Evolutionary conservation across 2,329 filamentous ascomycete species (phyloP).

Genomic region (Zymoseptoria crescenta): DNA sequence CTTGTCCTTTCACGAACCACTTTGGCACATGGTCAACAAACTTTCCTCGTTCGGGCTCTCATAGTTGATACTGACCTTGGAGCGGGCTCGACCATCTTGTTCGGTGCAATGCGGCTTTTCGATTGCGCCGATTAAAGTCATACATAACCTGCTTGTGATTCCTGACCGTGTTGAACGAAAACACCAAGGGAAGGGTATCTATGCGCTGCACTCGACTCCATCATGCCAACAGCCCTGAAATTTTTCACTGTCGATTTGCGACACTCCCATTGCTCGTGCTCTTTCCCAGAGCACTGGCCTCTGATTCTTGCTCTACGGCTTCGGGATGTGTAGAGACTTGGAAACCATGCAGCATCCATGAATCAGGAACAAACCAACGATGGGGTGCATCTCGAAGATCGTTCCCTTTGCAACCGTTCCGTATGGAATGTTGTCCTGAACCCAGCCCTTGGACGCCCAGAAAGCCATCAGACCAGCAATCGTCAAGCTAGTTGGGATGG

Average conservation of each 20-base stretch:
- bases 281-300: background rate
- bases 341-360: conserved; percentile 93
- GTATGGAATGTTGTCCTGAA: conserved; percentile 68
- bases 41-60: background rate
- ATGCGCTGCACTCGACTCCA: conserved; percentile 1
- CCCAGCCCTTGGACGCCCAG: conserved; percentile 76
- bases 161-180: conserved; percentile 9
- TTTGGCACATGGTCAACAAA: background rate
- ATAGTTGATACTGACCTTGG: background rate
- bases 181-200: conserved; percentile 7
- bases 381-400: conserved; percentile 73
- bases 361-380: conserved; percentile 70
- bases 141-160: background rate
- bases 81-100: background rate
- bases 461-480: conserved; percentile 81
- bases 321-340: conserved; percentile 90
- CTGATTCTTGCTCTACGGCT: conserved; percentile 44
- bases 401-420: conserved; percentile 63
- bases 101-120: background rate
- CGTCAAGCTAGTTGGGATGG: conserved; percentile 81
- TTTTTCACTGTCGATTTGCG: background rate
- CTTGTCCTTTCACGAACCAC: no score
- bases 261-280: background rate
- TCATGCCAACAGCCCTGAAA: background rate
- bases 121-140: background rate